A percentile compares a stretch with the other conserved stretches of the same genome.
Evolutionary conservation across 768 basidiomycete genomes (phyloP).

Genomic region (Tylopilus sp.): DNA sequence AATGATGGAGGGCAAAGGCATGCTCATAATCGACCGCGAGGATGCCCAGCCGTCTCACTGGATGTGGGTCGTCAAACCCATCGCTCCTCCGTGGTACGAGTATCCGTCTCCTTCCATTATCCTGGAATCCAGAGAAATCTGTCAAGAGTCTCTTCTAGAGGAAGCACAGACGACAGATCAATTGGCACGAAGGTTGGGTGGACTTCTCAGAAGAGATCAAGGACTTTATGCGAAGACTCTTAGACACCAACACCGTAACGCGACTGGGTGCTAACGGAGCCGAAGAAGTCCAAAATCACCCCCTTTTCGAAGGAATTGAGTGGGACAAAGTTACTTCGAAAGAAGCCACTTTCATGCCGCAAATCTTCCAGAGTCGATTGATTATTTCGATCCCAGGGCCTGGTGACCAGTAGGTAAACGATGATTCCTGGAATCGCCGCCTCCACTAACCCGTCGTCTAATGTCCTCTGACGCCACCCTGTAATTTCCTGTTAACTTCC

Average conservation of each 20-base stretch:
- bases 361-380: constrained; percentile 97
- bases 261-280: constrained; percentile 87
- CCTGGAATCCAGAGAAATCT: constrained; percentile 45
- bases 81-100: constrained; percentile 67
- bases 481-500: too few relatives aligned
- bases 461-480: too few relatives aligned
- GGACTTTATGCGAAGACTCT: constrained; percentile 84
- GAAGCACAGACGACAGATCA: constrained; percentile 60
- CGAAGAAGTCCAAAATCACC: constrained; percentile 88
- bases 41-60: constrained; percentile 88
- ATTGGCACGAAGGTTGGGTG: constrained; percentile 95
- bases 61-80: constrained; percentile 95
- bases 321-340: constrained; percentile 89
- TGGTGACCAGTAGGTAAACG: too few relatives aligned
- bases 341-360: constrained; percentile 94
- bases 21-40: constrained; percentile 95
- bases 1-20: constrained; percentile 95
- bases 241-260: constrained; percentile 73
- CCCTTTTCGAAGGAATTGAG: constrained; percentile 86
- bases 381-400: constrained; percentile 98
- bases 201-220: constrained; percentile 82
- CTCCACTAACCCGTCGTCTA: too few relatives aligned
- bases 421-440: too few relatives aligned
- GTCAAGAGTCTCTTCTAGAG: constrained; percentile 34
- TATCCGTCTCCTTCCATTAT: constrained; percentile 60